Percentiles rank a stretch among this genome's conserved stretches.
These are phyloP conservation scores for Solanum pinnatisectum DNA, from an alignment of 257 asterid species.

Conservation along the genomic window DNA sequence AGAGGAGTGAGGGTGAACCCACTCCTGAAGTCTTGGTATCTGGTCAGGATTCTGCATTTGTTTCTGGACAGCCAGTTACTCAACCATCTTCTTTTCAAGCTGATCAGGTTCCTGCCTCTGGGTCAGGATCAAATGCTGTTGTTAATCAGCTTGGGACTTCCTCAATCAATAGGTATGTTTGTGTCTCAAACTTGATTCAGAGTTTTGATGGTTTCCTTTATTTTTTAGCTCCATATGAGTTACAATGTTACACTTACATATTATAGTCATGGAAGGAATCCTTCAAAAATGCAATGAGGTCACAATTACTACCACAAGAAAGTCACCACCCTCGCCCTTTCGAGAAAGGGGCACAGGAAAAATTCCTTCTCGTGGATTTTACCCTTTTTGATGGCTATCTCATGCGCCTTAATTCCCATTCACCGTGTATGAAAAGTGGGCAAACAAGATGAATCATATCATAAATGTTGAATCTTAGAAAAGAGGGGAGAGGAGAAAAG, in stretches of 20 bases:
- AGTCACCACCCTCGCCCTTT: neutral
- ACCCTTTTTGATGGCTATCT: neutral
- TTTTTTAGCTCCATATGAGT: neutral
- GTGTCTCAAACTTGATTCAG: neutral
- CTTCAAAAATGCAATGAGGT: neutral
- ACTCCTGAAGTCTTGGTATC: slow-evolving; percentile 29
- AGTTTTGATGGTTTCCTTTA: neutral
- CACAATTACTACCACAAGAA: neutral
- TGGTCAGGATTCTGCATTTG: slow-evolving; percentile 35
- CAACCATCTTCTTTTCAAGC: slow-evolving; percentile 25
- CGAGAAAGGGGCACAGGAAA: neutral
- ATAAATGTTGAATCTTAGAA: neutral
- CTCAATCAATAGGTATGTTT: slow-evolving; percentile 38
- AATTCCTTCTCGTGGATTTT: neutral
- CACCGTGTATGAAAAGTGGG: neutral
- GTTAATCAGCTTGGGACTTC: slow-evolving; percentile 34
- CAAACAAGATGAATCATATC: neutral
- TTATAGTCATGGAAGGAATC: neutral
- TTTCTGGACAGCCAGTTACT: slow-evolving; percentile 28
- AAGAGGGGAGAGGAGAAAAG: neutral
- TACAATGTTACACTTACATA: neutral
- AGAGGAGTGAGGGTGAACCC: slow-evolving; percentile 27
- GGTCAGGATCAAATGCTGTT: slow-evolving; percentile 36
- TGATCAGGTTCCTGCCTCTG: slow-evolving; percentile 29
- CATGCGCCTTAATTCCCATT: neutral